Base-by-base conservation (phyloP, 1,284 basidiomycete genomes). In the Puccinia triticina region DNA sequence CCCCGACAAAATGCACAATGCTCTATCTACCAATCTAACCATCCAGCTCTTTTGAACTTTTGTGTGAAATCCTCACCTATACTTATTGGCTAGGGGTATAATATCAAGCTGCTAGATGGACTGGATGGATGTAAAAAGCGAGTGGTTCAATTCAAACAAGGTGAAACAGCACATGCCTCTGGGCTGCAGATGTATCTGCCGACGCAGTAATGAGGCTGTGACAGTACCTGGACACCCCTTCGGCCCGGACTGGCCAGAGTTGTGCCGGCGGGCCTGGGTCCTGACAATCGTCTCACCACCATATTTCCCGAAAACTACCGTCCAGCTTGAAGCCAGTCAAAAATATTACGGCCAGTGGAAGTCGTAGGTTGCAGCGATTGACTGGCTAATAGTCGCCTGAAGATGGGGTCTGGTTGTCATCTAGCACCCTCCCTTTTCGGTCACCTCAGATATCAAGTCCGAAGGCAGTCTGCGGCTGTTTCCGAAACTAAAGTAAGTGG, bases 321-420 rank as follows among this genome's bases (percentile, higher is more conserved):
- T 46, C 66, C 29, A 34, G n/a, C 11, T 61, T 46, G 10, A 69
- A 69, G 66, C n/a, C n/a, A 46, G 29, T 48, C 43, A 34, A 43
- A 46, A n/a, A 18, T 69, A 43, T 43, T 48, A 29, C 18, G 66
- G 29, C n/a, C 29, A 43, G 43, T 37, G 26, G 43, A 32, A 16
- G 34, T 61, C 59, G 29, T 34, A 18, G 59, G 26, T 29, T 3
- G 29, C 8, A 61, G 26, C 8, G 66, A 43, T 11, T 32, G 37
- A 29, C 40, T 69, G 23, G 29, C 18, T n/a, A n/a, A 40, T 67
- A 29, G 10, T 43, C 40, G 21, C 3, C 8, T 48, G 5, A 43
- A 46, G 11, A 71, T 71, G 69, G n/a, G 69, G 14, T 48, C 69
- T 71, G 69, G 48, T 71, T 43, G 48, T 34, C 50, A 46, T 12